Base-by-base conservation (phyloP, 805 yeast genomes). In the Yarrowia hollandica region DNA sequence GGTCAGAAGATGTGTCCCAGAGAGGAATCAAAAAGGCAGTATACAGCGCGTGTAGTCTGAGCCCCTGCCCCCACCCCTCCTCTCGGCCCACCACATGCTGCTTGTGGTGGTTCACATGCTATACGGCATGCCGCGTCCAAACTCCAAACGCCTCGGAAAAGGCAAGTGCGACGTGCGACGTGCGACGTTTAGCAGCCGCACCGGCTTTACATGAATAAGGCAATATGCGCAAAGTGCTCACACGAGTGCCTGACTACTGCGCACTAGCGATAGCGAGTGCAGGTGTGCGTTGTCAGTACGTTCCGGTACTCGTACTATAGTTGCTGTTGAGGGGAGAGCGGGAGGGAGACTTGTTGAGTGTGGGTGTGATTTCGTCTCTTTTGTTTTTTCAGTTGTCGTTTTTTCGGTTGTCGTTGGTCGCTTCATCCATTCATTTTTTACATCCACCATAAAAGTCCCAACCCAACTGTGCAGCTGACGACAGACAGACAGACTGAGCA, bases 231-330 rank as follows among this genome's bases (percentile, higher is more conserved):
- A 16, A 22, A 26, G 33, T 12, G 48, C 48, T 41, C 48, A 41
- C 48, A 41, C 48, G 48, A 41, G 48, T 41, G 12, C 48, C 33
- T 41, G 33, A 18, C 48, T 26, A 41, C 25, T 41, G 48, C 48
- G 48, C 33, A 16, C 48, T 18, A 12, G n/a, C n/a, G n/a, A n/a
- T n/a, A n/a, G n/a, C n/a, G n/a, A n/a, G n/a, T n/a, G n/a, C n/a
- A n/a, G n/a, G n/a, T n/a, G n/a, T n/a, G n/a, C n/a, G n/a, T n/a
- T n/a, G n/a, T n/a, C n/a, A n/a, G n/a, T n/a, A n/a, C n/a, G n/a
- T n/a, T n/a, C n/a, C n/a, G n/a, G n/a, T n/a, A n/a, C n/a, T n/a
- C n/a, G n/a, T n/a, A n/a, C n/a, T n/a, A n/a, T n/a, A n/a, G 28
- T 23, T 39, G 30, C 42, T 37, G 42, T 21, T 37, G 44, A 10